Evolutionary conservation across 2,329 filamentous ascomycete genomes (phyloP), one percentile per base, ranked within the genome.

Genomic region (Alternaria ventricosa): DNA sequence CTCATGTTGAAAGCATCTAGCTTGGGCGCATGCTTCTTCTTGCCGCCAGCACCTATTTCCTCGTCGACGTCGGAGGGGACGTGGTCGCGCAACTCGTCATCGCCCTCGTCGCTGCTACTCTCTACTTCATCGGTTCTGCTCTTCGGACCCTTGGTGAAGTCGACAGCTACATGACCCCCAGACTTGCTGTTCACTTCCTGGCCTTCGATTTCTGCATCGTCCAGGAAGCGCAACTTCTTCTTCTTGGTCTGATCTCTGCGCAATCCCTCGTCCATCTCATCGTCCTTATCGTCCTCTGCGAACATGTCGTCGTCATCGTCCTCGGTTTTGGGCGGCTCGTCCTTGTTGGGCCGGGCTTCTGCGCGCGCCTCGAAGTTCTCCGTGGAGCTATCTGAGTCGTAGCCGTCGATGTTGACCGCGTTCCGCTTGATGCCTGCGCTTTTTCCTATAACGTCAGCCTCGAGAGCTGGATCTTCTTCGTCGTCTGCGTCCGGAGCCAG

Each of bases 1-100:
- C 88, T 89, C 86, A 99, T 92, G 76, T 99, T 98, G 86, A 99
- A 99, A 3, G 95, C 95, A 79, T 98, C 96, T 6, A 99, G 87
- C 78, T 96, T 93, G 2, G 96, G 96, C 2, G 96, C 96, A 79
- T 97, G 93, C 73, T 90, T 92, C 83, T 97, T 98, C 72, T 96
- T 91, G 2, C 92, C 92, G 13, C 96, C 96, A 2, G 93, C 90
- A 2, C 96, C 96, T 6, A 99, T 85, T 79, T 99, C 96, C 58
- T 94, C 91, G 70, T 97, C 96, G 15, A 97, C 77, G 18, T 89
- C 92, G 64, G 80, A 77, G 30, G 80, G 93, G 33, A 92, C 81
- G 51, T 89, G 89, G 27, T 92, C 94, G 50, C 88, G 82, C 65
- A 86, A 84, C 67, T 92, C 87, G 54, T 93, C 87, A 45, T 86